Base-by-base conservation (phyloP, 345 rosid genomes). In the Hevea brasiliensis region DNA sequence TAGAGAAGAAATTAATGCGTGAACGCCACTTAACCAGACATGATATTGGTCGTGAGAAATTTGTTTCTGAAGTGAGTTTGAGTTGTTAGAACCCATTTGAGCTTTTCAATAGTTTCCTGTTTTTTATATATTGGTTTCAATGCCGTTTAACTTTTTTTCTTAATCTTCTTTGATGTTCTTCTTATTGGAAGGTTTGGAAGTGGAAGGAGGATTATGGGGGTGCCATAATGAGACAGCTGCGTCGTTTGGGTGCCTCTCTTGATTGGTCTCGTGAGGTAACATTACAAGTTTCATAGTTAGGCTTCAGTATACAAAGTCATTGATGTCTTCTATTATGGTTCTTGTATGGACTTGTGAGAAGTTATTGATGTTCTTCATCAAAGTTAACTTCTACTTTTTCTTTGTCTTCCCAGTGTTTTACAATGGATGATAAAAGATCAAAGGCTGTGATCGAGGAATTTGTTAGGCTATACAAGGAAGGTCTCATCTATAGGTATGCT, bases 231-330 rank as follows among this genome's bases (percentile, higher is more conserved):
- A 40, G 55, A 72, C 99, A 95, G 65, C 82, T 58, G 74, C 87
- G 99, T 0, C 79, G 96, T 26, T 79, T 95, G 75, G 99, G 98
- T 81, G 87, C 98, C 47, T 92, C 99, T 29, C 97, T 92, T 77
- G 99, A 95, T 78, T 95, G 99, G 99, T 88, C 99, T 35, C 98
- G 93, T 75, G 98, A 95, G 97, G 99, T 95, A 79, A 84, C 62
- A 35, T 35, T 72, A 45, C 45, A 20, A 57, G 24, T 40, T 6
- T 23, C 12, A 32, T 44, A 9, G 3, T 61, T 71, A 45, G 29
- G 15, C 35, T 7, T 50, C 6, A 12, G 14, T 41, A 17, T 13
- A 35, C 18, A 8, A 35, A 55, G 61, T 29, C 12, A 35, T 6
- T 11, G 29, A 17, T 56, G 51, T 21, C 44, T 67, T 35, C 54